Conservation (phyloP, 768 basidiomycete genomes). For the Tulasnella sp. region DNA sequence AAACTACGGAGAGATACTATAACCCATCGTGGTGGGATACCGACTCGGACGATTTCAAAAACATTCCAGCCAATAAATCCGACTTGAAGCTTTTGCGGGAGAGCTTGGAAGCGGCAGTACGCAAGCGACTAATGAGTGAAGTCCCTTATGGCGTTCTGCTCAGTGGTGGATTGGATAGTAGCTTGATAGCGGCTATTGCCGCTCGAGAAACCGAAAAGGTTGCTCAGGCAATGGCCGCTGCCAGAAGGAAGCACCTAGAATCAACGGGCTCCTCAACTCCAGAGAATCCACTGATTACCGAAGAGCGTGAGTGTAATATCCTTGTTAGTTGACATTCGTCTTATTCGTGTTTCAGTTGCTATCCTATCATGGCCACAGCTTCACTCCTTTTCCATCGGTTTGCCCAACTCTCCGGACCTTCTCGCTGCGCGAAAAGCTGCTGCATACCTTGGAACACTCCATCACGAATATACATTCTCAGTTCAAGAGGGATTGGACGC, state of each 20-base stretch:
- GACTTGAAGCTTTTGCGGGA: conserved; percentile 63
- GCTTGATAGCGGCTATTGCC: conserved; percentile 90
- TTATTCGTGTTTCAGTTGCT: conserved; percentile 34
- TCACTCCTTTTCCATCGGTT: conserved; percentile 94
- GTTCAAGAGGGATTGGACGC: conserved; percentile 97
- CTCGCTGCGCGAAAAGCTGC: conserved; percentile 90
- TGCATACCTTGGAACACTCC: conserved; percentile 82
- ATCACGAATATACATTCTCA: conserved; percentile 97
- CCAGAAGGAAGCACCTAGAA: conserved; percentile 32
- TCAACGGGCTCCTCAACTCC: conserved; percentile 15
- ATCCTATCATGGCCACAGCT: conserved; percentile 87
- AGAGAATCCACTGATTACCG: conserved; percentile 3
- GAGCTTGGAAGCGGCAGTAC: conserved; percentile 79
- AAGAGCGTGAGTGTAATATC: conserved; percentile 36
- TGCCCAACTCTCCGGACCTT: conserved; percentile 89
- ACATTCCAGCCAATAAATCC: conserved; percentile 43
- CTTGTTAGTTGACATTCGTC: neutral
- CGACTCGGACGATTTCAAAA: conserved; percentile 51
- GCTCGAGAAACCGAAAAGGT: conserved; percentile 90
- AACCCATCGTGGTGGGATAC: conserved; percentile 79
- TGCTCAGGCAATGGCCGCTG: conserved; percentile 60
- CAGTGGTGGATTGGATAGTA: conserved; percentile 90
- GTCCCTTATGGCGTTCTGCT: conserved; percentile 96
- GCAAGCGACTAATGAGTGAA: conserved; percentile 93
- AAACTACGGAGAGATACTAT: conserved; percentile 72